Conservation (phyloP, 2,329 filamentous ascomycete species). For the Xylaria sp. region DNA sequence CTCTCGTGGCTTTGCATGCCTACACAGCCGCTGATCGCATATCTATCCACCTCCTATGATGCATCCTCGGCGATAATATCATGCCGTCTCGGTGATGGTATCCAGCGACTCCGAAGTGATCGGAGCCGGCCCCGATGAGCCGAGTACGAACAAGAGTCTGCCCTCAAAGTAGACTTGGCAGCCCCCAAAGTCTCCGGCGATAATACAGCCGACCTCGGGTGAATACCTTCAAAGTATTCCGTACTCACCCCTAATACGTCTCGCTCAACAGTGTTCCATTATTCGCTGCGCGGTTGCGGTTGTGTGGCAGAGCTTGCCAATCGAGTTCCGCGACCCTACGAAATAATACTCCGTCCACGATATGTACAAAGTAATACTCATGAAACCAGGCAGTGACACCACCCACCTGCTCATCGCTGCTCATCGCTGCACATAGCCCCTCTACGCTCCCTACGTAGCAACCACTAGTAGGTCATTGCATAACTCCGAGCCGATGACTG, state of each 20-base stretch:
- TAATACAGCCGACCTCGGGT: not conserved
- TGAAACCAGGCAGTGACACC: not conserved
- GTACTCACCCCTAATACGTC: not conserved
- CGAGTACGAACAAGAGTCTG: not conserved
- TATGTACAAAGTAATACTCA: not conserved
- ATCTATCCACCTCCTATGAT: too few species aligned
- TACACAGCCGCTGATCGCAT: conserved; percentile 14
- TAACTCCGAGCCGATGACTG: not conserved
- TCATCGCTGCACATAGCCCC: not conserved
- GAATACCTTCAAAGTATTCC: not conserved
- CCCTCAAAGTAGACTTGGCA: not conserved
- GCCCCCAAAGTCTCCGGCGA: not conserved
- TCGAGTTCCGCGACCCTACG: too few species aligned
- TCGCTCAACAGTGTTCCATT: too few species aligned
- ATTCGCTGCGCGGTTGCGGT: too few species aligned
- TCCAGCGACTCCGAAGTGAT: not conserved
- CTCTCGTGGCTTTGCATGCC: not conserved
- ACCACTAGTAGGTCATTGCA: not conserved
- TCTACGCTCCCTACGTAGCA: not conserved
- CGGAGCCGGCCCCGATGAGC: not conserved
- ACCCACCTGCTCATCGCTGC: not conserved
- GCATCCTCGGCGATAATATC: too few species aligned
- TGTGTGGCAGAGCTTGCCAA: too few species aligned
- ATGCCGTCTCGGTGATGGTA: not conserved
- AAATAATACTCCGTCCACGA: too few species aligned